Evolutionary conservation across 345 rosid genomes (phyloP), one percentile per base, ranked within the genome.

Genomic region (Boechera retrofracta): DNA sequence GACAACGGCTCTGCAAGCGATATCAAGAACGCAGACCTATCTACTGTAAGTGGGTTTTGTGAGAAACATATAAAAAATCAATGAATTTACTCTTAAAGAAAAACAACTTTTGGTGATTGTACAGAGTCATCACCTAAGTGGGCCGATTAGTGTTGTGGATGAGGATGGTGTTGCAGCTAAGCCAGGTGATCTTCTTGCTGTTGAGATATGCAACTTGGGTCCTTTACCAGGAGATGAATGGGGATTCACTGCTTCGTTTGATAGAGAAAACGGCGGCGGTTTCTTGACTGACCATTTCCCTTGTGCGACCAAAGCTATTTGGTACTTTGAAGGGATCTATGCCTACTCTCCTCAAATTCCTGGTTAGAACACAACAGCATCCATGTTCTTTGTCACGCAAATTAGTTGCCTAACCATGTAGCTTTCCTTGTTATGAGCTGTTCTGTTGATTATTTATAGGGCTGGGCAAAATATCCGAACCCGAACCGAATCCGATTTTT

Each of bases 271-370:
- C 26, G 97, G 98, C 1, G 97, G 97, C 2, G 94, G 97, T 35
- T 92, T 88, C 68, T 69, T 94, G 74, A 94, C 98, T 7, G 98
- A 92, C 65, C 98, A 92, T 83, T 90, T 94, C 66, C 98, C 98
- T 45, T 61, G 85, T 69, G 94, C 98, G 3, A 84, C 92, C 56
- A 94, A 92, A 84, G 98, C 98, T 70, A 90, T 94, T 82, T 94
- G 98, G 97, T 87, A 90, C 69, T 90, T 90, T 48, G 92, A 94
- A 85, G 98, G 98, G 56, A 92, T 94, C 18, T 89, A 87, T 67
- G 93, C 97, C 9, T 85, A 87, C 72, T 94, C 98, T 73, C 98
- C 96, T 59, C 96, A 90, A 5, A 89, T 92, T 60, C 94, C 94
- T 3, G 97, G 98, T 90, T 63, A 71, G 58, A 66, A 35, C 10